phyloP scores from a whole-genome alignment of 306 rosid species.

The Castanea sativa region DNA sequence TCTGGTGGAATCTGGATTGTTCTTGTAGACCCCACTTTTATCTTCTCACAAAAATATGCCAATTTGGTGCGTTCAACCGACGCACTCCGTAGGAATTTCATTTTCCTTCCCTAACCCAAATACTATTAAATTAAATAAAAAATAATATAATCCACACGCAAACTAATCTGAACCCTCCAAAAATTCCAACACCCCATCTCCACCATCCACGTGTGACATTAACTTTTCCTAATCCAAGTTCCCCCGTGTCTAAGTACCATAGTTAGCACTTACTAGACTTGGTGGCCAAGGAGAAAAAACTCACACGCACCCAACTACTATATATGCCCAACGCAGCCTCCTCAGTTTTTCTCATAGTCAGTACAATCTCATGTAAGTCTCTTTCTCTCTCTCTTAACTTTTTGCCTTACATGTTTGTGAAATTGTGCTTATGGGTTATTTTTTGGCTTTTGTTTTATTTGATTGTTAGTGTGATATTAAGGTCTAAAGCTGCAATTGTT shows the following conservation, averaged over 20 bases:
- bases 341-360: background rate
- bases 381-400: too few relatives aligned
- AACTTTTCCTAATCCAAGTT: background rate
- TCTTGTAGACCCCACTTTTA: background rate
- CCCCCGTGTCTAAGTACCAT: background rate
- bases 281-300: background rate
- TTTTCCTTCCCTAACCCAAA: too few relatives aligned
- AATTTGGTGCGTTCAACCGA: conserved; percentile 20
- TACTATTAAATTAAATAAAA: too few relatives aligned
- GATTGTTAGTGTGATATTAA: too few relatives aligned
- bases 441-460: too few relatives aligned
- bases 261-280: background rate
- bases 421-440: too few relatives aligned
- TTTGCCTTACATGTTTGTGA: too few relatives aligned
- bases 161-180: conserved; percentile 18
- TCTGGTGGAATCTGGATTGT: background rate
- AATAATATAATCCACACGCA: background rate
- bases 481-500: too few relatives aligned
- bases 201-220: background rate
- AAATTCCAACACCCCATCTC: background rate
- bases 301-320: background rate
- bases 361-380: background rate
- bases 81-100: conserved; percentile 3
- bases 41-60: background rate
- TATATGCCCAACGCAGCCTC: background rate